Percentiles rank a stretch among this genome's conserved stretches.
phyloP scores from a whole-genome alignment of 768 basidiomycete species.

The Suillus alpinus region DNA sequence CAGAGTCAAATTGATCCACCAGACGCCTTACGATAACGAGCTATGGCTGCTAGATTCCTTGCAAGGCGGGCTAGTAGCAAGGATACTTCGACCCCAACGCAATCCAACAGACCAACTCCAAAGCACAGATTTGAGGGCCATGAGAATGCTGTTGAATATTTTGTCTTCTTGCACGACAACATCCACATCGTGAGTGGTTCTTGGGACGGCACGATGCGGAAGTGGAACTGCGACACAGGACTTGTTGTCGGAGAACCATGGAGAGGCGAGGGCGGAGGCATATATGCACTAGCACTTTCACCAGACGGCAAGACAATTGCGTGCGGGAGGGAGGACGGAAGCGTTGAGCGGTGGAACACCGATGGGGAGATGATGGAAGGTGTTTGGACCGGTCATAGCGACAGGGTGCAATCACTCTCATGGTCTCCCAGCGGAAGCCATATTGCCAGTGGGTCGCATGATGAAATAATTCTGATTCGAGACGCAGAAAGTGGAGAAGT shows the following conservation, averaged over 20 bases:
- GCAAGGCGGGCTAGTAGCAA: too few relatives aligned
- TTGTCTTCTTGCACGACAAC: background rate
- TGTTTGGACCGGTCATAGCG: background rate
- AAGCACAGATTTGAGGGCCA: background rate
- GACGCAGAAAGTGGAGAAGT: background rate
- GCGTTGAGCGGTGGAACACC: background rate
- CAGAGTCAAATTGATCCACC: too few relatives aligned
- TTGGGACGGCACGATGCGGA: background rate
- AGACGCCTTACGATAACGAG: too few relatives aligned
- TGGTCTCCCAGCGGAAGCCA: background rate
- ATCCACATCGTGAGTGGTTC: background rate
- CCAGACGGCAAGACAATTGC: background rate
- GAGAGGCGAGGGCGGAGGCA: background rate
- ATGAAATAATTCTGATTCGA: background rate
- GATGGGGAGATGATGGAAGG: background rate
- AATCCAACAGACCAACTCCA: too few relatives aligned
- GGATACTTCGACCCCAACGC: too few relatives aligned
- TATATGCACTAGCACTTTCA: background rate
- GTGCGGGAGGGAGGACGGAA: background rate
- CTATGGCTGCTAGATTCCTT: too few relatives aligned
- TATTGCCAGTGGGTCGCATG: background rate
- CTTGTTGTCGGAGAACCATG: background rate
- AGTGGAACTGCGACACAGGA: background rate
- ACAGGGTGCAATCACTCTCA: background rate
- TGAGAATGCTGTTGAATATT: background rate